Conservation (phyloP, 129 eudicot species). For the Arctium lappa region DNA sequence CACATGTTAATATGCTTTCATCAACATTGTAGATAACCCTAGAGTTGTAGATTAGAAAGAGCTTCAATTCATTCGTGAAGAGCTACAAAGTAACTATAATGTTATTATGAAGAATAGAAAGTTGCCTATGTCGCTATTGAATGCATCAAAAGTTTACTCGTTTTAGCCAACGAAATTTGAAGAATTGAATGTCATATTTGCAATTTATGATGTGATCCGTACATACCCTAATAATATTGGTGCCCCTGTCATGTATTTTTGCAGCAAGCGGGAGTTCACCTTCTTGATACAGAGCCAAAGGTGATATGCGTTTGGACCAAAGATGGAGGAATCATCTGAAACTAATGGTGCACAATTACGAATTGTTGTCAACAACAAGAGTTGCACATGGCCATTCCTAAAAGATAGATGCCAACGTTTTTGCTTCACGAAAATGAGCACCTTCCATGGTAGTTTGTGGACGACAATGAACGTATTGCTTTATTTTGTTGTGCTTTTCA, state of each 20-base stretch:
- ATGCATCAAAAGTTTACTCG: conserved; percentile 72
- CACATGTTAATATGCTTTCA: neutral
- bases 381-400: neutral
- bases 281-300: conserved; percentile 76
- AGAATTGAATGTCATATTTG: neutral
- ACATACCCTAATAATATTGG: neutral
- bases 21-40: conserved; percentile 50
- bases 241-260: conserved; percentile 12
- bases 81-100: conserved; percentile 61
- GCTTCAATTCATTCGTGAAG: conserved; percentile 76
- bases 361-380: conserved; percentile 32
- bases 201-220: neutral
- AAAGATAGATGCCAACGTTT: no score
- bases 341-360: conserved; percentile 66
- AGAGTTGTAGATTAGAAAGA: conserved; percentile 70
- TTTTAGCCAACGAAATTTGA: neutral
- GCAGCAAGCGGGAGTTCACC: conserved; percentile 88
- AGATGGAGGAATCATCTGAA: conserved; percentile 77
- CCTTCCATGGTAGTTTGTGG: no score
- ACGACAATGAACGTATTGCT: no score
- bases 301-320: conserved; percentile 72
- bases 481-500: no score
- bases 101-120: conserved; percentile 83
- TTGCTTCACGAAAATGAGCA: no score
- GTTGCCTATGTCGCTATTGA: conserved; percentile 84